These are phyloP conservation scores for Stromatinia cepivora DNA, from an alignment of 2,329 filamentous ascomycete species.

Conservation along the genomic window DNA sequence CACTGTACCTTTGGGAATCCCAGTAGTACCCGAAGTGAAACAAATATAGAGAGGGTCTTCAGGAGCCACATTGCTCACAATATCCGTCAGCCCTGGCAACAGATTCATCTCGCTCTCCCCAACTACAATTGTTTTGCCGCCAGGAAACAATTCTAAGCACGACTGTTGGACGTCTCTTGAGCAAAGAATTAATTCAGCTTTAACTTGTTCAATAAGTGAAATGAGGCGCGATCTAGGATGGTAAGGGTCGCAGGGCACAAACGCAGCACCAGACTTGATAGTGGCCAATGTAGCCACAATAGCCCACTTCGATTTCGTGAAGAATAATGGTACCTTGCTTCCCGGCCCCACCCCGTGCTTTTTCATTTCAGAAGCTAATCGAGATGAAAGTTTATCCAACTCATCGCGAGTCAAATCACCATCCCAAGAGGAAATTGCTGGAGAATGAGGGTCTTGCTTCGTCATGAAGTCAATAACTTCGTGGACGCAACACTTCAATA, in stretches of 20 bases:
- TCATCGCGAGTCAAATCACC: conserved; percentile 12
- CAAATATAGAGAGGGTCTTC: conserved; percentile 43
- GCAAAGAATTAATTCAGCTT: conserved; percentile 24
- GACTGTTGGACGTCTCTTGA: not conserved
- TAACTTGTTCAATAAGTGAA: conserved; percentile 24
- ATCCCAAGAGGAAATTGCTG: conserved; percentile 17
- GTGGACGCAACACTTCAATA: conserved; percentile 30
- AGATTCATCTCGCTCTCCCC: not conserved
- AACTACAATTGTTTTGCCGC: conserved; percentile 6
- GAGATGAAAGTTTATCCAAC: conserved; percentile 7
- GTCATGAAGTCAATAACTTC: conserved; percentile 27
- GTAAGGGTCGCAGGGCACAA: conserved; percentile 40
- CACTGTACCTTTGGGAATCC: conserved; percentile 44
- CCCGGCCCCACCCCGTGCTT: conserved; percentile 28
- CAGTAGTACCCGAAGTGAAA: conserved; percentile 49
- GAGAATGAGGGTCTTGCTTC: conserved; percentile 24
- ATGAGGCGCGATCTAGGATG: conserved; percentile 35
- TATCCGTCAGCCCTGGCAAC: not conserved
- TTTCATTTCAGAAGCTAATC: conserved; percentile 24
- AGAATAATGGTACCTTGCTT: conserved; percentile 33
- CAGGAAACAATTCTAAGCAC: not conserved
- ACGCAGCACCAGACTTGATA: conserved; percentile 38
- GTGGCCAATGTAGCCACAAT: conserved; percentile 39
- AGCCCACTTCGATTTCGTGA: conserved; percentile 39
- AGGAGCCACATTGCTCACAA: conserved; percentile 7